These are phyloP conservation scores for Lycium ferocissimum DNA, from an alignment of 257 asterid genomes.

Conservation along the genomic window DNA sequence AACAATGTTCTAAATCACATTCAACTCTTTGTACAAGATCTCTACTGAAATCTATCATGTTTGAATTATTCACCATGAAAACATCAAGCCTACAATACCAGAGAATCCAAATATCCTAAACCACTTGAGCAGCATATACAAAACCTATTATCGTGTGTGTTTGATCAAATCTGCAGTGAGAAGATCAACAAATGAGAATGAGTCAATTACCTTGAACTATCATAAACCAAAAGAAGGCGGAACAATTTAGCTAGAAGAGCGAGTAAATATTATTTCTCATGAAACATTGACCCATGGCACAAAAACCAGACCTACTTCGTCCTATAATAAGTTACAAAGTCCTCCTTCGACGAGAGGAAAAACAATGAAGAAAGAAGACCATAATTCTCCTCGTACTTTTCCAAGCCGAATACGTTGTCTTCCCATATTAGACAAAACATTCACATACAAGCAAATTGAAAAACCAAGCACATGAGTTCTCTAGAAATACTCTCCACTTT, in stretches of 20 bases:
- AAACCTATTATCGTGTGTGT: background rate
- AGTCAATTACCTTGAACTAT: background rate
- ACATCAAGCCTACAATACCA: constrained; percentile 28
- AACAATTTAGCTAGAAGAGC: background rate
- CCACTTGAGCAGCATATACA: constrained; percentile 27
- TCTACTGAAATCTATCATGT: constrained; percentile 13
- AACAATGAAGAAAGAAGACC: constrained; percentile 14
- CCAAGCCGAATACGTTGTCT: background rate
- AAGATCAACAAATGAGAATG: background rate
- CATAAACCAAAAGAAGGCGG: background rate
- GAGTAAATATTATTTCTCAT: background rate
- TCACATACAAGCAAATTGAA: background rate
- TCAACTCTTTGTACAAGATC: constrained; percentile 26
- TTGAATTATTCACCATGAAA: background rate
- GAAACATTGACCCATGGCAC: background rate
- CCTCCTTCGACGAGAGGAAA: background rate
- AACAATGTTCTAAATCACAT: constrained; percentile 14
- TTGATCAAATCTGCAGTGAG: constrained; percentile 22
- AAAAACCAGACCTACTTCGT: background rate
- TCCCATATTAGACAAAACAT: background rate
- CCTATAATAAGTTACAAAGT: background rate
- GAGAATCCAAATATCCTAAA: constrained; percentile 20
- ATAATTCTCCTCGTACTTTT: background rate
- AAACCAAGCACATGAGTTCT: background rate
- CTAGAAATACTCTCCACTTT: background rate